Conservation (phyloP, 768 basidiomycete species). For the Termitomyces sp. region DNA sequence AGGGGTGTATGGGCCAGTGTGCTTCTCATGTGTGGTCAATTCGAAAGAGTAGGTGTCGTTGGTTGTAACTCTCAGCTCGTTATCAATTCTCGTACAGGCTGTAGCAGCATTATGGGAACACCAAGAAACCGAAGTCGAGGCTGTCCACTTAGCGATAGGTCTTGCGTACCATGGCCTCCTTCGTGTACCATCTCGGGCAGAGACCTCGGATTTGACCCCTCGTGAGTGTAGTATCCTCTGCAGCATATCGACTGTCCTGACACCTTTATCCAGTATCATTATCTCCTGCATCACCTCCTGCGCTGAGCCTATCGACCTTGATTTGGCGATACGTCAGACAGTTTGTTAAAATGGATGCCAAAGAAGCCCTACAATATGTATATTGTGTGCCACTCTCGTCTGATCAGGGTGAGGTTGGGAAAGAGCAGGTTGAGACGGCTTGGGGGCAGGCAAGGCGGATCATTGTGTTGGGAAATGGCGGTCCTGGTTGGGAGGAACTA, state of each 20-base stretch:
- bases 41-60: conserved; percentile 66
- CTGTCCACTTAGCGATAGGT: conserved; percentile 89
- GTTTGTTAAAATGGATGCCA: conserved; percentile 89
- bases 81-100: conserved; percentile 43
- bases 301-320: conserved; percentile 76
- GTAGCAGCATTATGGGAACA: conserved; percentile 88
- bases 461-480: conserved; percentile 71
- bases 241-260: not conserved
- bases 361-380: conserved; percentile 92
- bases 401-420: conserved; percentile 69
- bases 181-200: conserved; percentile 73
- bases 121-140: conserved; percentile 83
- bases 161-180: conserved; percentile 91
- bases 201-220: conserved; percentile 80
- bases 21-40: conserved; percentile 87
- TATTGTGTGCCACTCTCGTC: conserved; percentile 77
- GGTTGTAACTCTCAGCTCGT: not conserved
- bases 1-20: conserved; percentile 78
- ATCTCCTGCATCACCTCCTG: conserved; percentile 61
- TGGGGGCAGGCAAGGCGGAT: conserved; percentile 79
- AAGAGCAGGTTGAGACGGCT: conserved; percentile 75
- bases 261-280: conserved; percentile 47
- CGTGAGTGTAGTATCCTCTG: conserved; percentile 33
- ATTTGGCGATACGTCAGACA: conserved; percentile 91
- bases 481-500: conserved; percentile 86